These are phyloP conservation scores for Metarhizium brunneum DNA, from an alignment of 2,329 filamentous ascomycete genomes.

Conservation along the genomic window DNA sequence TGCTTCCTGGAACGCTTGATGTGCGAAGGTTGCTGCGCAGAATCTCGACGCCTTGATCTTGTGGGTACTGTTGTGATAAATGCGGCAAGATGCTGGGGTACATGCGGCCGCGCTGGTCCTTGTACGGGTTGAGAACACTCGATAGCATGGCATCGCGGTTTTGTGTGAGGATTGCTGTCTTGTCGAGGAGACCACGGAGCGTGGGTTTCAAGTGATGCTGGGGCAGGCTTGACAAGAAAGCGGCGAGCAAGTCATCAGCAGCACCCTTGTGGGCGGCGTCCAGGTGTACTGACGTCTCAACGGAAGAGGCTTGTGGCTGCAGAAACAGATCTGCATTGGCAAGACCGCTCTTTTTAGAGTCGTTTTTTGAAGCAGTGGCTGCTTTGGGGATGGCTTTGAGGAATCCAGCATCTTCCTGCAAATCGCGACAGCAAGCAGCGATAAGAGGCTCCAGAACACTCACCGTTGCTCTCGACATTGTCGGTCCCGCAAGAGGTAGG, in stretches of 20 bases:
- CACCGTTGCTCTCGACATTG: conserved; percentile 56
- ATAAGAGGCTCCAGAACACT: conserved; percentile 54
- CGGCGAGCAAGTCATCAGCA: conserved; percentile 52
- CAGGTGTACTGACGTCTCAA: conserved; percentile 25
- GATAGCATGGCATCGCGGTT: conserved; percentile 67
- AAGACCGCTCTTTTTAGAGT: conserved; percentile 27
- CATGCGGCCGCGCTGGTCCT: conserved; percentile 51
- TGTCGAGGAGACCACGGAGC: conserved; percentile 67
- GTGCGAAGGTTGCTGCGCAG: conserved; percentile 51
- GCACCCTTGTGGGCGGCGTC: conserved; percentile 40
- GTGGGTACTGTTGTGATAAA: conserved; percentile 55
- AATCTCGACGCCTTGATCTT: conserved; percentile 60
- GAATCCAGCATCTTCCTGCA: conserved; percentile 47
- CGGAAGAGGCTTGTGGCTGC: conserved; percentile 23
- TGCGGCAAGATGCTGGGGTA: conserved; percentile 74
- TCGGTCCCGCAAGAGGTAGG: conserved; percentile 53
- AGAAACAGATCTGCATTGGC: conserved; percentile 70
- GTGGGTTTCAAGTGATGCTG: conserved; percentile 60
- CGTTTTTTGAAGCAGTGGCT: conserved; percentile 16
- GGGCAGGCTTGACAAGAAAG: conserved; percentile 53
- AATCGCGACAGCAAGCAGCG: conserved; percentile 63
- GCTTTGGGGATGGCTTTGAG: conserved; percentile 30
- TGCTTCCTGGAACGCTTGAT: conserved; percentile 15
- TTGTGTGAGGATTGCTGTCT: conserved; percentile 64
- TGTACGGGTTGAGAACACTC: conserved; percentile 71